These are phyloP conservation scores for Centaurea solstitialis DNA, from an alignment of 129 eudicot species.

Conservation along the genomic window DNA sequence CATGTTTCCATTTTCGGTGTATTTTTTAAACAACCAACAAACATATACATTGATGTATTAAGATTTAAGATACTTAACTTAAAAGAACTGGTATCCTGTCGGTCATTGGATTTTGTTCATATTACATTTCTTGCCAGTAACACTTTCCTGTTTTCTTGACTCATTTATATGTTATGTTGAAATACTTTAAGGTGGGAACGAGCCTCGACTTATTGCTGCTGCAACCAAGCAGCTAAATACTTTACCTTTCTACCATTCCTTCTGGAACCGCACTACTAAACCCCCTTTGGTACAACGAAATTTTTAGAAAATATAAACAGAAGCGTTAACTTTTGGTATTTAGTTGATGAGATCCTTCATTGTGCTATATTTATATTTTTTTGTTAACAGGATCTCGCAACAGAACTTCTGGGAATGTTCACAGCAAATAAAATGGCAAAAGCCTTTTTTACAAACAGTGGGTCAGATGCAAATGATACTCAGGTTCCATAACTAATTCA, in stretches of 20 bases:
- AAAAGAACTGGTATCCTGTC: not conserved
- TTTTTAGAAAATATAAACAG: not conserved
- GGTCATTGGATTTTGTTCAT: not conserved
- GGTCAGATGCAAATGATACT: slow-evolving; percentile 95
- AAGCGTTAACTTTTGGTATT: not conserved
- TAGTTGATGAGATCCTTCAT: slow-evolving; percentile 4
- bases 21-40: slow-evolving; percentile 2
- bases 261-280: slow-evolving; percentile 94
- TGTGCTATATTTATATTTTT: not conserved
- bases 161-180: slow-evolving; percentile 10
- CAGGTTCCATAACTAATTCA: slow-evolving; percentile 50
- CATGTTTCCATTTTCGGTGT: not conserved
- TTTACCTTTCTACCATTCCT: slow-evolving; percentile 92
- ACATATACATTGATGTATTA: not conserved
- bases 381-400: slow-evolving; percentile 76
- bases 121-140: not conserved
- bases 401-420: slow-evolving; percentile 67
- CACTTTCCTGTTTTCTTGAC: not conserved
- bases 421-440: slow-evolving; percentile 78
- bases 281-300: slow-evolving; percentile 66
- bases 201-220: slow-evolving; percentile 83
- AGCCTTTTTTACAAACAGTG: slow-evolving; percentile 86
- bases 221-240: slow-evolving; percentile 82
- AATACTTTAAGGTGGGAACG: slow-evolving; percentile 72
- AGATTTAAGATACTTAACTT: no score